These are phyloP conservation scores for Rhodotorula sp. DNA, from an alignment of 1,284 basidiomycete species.

Conservation along the genomic window DNA sequence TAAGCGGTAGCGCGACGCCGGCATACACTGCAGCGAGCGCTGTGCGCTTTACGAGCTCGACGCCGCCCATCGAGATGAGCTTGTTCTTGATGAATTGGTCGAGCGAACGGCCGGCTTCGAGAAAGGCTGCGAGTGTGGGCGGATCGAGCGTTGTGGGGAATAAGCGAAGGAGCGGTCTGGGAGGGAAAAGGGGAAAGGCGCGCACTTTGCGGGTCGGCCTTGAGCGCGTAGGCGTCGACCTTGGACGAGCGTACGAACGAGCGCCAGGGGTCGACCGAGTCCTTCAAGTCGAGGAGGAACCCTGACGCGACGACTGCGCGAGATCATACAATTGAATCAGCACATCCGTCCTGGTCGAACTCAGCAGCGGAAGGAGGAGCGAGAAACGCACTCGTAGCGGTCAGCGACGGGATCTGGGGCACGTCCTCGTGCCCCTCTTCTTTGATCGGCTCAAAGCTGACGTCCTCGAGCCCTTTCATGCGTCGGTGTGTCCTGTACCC, in stretches of 20 bases:
- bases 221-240: slow-evolving; percentile 54
- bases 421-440: slow-evolving; percentile 47
- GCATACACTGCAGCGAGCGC: slow-evolving; percentile 58
- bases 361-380: neutral
- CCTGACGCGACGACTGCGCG: slow-evolving; percentile 55
- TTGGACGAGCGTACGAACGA: slow-evolving; percentile 41
- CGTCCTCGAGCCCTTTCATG: slow-evolving; percentile 57
- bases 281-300: slow-evolving; percentile 53
- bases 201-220: slow-evolving; percentile 54
- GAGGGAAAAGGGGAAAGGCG: neutral
- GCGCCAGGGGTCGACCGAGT: slow-evolving; percentile 54
- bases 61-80: slow-evolving; percentile 51
- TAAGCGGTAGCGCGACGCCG: slow-evolving; percentile 58
- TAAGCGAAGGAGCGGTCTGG: neutral
- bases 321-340: neutral
- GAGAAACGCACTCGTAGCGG: slow-evolving; percentile 21
- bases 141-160: neutral
- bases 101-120: slow-evolving; percentile 54
- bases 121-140: slow-evolving; percentile 34
- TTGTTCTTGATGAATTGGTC: slow-evolving; percentile 53
- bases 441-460: slow-evolving; percentile 55
- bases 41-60: slow-evolving; percentile 60
- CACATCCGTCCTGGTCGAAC: no score
- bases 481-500: slow-evolving; percentile 56
- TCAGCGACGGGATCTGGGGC: slow-evolving; percentile 43